Evolutionary conservation across 2,329 filamentous ascomycete species (phyloP).

Genomic region (Trichoderma sp.): DNA sequence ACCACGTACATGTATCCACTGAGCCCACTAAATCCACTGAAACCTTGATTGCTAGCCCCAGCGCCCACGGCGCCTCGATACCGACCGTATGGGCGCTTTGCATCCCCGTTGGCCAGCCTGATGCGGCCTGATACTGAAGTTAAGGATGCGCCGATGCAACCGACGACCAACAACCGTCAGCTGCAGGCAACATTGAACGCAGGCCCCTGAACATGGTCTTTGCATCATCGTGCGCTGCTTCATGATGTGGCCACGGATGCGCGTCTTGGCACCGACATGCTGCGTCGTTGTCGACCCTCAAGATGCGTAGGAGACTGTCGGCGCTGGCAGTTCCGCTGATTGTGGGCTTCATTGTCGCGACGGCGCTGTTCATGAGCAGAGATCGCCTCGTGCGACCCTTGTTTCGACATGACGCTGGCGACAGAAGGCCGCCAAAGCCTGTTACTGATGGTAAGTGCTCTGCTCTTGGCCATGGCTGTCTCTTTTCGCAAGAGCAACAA

Average conservation of each 20-base stretch:
- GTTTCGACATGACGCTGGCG: background rate
- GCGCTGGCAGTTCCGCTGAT: slow-evolving; percentile 17
- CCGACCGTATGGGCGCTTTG: background rate
- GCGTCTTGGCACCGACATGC: background rate
- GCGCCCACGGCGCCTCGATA: background rate
- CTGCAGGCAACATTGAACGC: background rate
- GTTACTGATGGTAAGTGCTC: slow-evolving; percentile 48
- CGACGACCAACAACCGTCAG: background rate
- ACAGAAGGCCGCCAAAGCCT: background rate
- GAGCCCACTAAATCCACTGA: background rate
- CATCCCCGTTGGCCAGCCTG: background rate
- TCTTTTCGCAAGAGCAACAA: background rate
- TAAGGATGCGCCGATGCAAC: background rate
- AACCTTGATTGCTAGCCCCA: background rate
- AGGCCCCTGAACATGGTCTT: background rate
- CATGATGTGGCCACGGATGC: background rate
- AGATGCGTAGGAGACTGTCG: slow-evolving; percentile 24
- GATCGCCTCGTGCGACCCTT: background rate
- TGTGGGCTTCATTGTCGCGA: slow-evolving; percentile 19
- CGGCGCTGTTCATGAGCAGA: slow-evolving; percentile 19
- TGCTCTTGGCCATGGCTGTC: background rate
- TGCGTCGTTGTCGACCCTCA: background rate
- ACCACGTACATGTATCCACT: too few species aligned
- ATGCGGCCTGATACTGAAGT: background rate
- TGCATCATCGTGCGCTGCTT: background rate